Conservation (phyloP, 2,329 filamentous ascomycete genomes). For the Neopestalotiopsis clavispora region DNA sequence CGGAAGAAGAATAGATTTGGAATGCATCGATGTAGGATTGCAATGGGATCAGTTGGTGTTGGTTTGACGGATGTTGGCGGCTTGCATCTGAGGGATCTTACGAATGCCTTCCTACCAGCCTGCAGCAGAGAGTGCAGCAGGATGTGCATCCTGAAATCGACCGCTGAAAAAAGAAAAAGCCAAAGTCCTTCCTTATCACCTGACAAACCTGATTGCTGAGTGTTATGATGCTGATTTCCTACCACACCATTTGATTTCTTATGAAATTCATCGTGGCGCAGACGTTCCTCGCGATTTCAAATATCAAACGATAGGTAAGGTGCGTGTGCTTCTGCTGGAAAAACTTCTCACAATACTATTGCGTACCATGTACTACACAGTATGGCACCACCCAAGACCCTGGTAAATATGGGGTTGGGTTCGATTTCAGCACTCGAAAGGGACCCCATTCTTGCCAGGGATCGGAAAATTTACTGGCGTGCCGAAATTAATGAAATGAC, state of each 20-base stretch:
- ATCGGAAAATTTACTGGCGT: slow-evolving; percentile 13
- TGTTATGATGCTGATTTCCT: not conserved
- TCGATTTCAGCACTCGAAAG: not conserved
- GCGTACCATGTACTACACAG: not conserved
- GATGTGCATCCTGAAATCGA: not conserved
- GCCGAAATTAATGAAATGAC: slow-evolving; percentile 7
- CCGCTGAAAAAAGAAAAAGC: not conserved
- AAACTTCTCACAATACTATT: too few species aligned
- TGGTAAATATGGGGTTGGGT: not conserved
- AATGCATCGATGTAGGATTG: not conserved
- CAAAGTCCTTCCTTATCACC: not conserved
- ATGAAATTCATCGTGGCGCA: not conserved
- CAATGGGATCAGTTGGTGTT: not conserved
- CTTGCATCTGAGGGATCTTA: not conserved
- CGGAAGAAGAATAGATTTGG: not conserved
- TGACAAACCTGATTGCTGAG: not conserved
- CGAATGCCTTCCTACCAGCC: not conserved
- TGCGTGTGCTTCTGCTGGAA: too few species aligned
- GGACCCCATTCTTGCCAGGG: not conserved
- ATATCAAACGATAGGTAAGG: not conserved
- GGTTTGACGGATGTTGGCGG: not conserved
- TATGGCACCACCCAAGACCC: not conserved
- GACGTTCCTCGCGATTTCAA: not conserved
- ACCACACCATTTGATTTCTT: not conserved
- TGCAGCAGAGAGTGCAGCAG: not conserved